Evolutionary conservation across 495 filamentous ascomycete species (phyloP), one percentile per base, ranked within the genome.

Genomic region (Xylaria cubensis): DNA sequence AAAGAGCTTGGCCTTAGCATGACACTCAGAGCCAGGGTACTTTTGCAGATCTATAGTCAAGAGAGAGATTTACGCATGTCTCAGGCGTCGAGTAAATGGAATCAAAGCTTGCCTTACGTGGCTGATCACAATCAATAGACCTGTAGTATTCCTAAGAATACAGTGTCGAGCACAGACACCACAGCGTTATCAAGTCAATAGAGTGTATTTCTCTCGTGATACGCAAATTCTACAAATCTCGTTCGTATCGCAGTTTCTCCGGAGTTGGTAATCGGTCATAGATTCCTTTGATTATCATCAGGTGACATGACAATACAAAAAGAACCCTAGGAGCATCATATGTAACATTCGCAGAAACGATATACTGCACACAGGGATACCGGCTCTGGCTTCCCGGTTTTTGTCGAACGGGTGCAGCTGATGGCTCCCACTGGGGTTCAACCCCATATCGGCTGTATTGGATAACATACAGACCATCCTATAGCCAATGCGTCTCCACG

Each of bases 311-410:
- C 36, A 29, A 67, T 15, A 36, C 34, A 36, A 21, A 53, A 42
- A 24, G 1, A 4, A 29, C 17, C n/a, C 26, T 24, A 8, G 10
- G 19, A 26, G 15, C 12, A 56, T 10, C 42, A 67, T 53, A 26
- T 42, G 12, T 42, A 64, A 15, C 39, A 44, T 36, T 39, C n/a
- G 19, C 56, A 29, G 24, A 53, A 21, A n/a, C 44, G 56, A 26
- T 34, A 56, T 15, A 21, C 59, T 46, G 50, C 39, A 58, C 59
- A 64, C 21, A 64, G 50, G 56, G 59, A 34, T 41, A 53, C 62
- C 59, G 69, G 59, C 59, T 51, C 46, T 64, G 36, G 36, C 6
- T 44, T 48, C 59, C 69, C 69, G 69, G 69, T 64, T 71, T 64
- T 64, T 36, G 44, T 56, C 46, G 3, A 41, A 13, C 17, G 32